Evolutionary conservation across 768 basidiomycete genomes (phyloP), one percentile per base, ranked within the genome.

Genomic region (Phlebiopsis flavidoalba): DNA sequence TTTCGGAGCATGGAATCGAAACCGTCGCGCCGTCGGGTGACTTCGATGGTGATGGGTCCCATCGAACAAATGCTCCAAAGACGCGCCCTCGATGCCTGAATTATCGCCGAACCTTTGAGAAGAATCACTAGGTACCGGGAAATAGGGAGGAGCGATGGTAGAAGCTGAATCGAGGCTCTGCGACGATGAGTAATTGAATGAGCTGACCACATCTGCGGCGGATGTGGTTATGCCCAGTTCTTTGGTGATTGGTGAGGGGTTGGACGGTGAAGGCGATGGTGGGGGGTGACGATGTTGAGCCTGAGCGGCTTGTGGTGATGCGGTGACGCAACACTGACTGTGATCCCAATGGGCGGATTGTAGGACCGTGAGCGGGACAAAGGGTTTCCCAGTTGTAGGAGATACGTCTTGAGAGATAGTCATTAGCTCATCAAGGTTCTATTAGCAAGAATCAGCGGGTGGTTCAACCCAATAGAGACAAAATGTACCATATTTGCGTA

Each of bases 391-490:
- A 0, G 89, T 93, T 0, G 80, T 79, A 0, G 89, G 86, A 22
- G 91, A 95, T 37, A 85, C 75, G 66, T 96, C 91, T 57, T 79
- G 78, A 12, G 91, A 88, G 47, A 95, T 85, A 19, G 74, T 69
- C 45, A 91, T 83, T 33, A 96, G 77, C 69, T 95, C 90, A 24
- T 95, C 93, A 68, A 90, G 83, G 12, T 82, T 75, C 93, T 95
- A 66, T 5, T 69, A 50, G 15, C 37, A 19, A n/a, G 26, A 12
- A 24, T 58, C 10, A 51, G 52, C 10, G 12, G 1, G 21, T 10
- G n/a, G 2, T 36, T 37, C 33, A 56, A 1, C 24, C 31, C 40
- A 33, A 43, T 17, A 14, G 36, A 15, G 31, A 55, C 37, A 7
- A 36, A 31, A 72, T 79, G 52, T 62, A 92, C 93, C 89, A 96